Evolutionary conservation across 257 asterid species (phyloP).

Genomic region (Craterostigma plantagineum): DNA sequence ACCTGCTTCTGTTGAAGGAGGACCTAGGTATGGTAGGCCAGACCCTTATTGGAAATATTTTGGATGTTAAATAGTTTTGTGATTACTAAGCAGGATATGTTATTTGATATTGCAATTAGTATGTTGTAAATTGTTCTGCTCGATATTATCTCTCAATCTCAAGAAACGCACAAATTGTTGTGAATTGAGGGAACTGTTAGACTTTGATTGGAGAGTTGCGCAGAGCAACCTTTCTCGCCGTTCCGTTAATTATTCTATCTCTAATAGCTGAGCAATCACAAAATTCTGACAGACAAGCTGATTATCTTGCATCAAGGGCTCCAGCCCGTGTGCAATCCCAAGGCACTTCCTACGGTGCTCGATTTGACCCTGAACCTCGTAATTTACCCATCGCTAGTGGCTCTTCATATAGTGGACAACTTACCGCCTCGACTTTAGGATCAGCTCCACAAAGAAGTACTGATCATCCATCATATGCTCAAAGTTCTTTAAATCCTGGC

Average conservation of each 20-base stretch:
- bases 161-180: not conserved
- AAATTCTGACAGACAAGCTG: slow-evolving; percentile 95
- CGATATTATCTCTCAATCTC: slow-evolving; percentile 5
- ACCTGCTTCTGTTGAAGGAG: slow-evolving; percentile 61
- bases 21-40: slow-evolving; percentile 45
- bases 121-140: slow-evolving; percentile 7
- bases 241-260: slow-evolving; percentile 24
- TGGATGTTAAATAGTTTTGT: slow-evolving; percentile 5
- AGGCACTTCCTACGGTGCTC: slow-evolving; percentile 55
- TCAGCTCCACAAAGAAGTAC: slow-evolving; percentile 63
- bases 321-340: slow-evolving; percentile 47
- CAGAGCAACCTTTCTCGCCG: slow-evolving; percentile 19
- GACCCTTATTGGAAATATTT: not conserved
- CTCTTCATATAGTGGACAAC: slow-evolving; percentile 60
- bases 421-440: slow-evolving; percentile 70
- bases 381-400: slow-evolving; percentile 36
- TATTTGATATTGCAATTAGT: slow-evolving; percentile 5
- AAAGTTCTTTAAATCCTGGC: slow-evolving; percentile 72
- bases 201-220: slow-evolving; percentile 17
- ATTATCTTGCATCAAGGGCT: slow-evolving; percentile 73
- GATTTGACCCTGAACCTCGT: slow-evolving; percentile 60
- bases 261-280: slow-evolving; percentile 44
- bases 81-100: not conserved
- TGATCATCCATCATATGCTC: slow-evolving; percentile 56
- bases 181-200: too few species aligned